These are phyloP conservation scores for Daedalea quercina DNA, from an alignment of 768 basidiomycete species.

Conservation along the genomic window DNA sequence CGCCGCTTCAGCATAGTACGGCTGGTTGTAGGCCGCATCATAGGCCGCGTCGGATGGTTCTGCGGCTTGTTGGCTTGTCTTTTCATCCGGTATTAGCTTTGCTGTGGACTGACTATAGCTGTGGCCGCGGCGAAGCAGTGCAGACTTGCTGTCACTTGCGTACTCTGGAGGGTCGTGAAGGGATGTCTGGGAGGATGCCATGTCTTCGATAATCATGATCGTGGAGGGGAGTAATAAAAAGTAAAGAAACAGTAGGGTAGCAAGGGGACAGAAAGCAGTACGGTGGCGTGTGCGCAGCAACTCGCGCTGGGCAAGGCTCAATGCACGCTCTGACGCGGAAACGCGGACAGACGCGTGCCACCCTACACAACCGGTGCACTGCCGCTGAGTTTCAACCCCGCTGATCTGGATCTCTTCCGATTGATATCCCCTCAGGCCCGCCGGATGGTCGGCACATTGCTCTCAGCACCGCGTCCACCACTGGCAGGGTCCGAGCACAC, in stretches of 20 bases:
- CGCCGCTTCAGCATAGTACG: not conserved
- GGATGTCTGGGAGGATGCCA: not conserved
- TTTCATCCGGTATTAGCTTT: not conserved
- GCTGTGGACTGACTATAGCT: slow-evolving; percentile 3
- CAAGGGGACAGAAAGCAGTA: not conserved
- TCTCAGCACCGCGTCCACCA: no score
- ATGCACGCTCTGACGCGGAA: not conserved
- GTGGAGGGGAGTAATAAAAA: not conserved
- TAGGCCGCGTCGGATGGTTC: not conserved
- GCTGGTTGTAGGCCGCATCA: not conserved
- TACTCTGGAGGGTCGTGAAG: slow-evolving; percentile 5
- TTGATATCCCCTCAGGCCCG: no score
- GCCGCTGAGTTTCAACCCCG: not conserved
- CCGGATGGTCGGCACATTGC: no score
- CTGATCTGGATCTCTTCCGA: not conserved
- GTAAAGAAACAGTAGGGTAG: not conserved
- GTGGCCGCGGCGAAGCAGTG: not conserved
- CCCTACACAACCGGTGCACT: not conserved
- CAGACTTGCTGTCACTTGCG: not conserved
- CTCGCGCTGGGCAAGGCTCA: not conserved
- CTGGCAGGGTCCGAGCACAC: not conserved
- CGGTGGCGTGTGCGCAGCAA: not conserved
- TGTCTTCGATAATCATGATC: not conserved
- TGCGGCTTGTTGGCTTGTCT: not conserved
- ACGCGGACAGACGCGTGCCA: not conserved